Evolutionary conservation across 2,329 filamentous ascomycete species (phyloP), one percentile per base, ranked within the genome.

Genomic region (Alternaria hordeiaustralica): DNA sequence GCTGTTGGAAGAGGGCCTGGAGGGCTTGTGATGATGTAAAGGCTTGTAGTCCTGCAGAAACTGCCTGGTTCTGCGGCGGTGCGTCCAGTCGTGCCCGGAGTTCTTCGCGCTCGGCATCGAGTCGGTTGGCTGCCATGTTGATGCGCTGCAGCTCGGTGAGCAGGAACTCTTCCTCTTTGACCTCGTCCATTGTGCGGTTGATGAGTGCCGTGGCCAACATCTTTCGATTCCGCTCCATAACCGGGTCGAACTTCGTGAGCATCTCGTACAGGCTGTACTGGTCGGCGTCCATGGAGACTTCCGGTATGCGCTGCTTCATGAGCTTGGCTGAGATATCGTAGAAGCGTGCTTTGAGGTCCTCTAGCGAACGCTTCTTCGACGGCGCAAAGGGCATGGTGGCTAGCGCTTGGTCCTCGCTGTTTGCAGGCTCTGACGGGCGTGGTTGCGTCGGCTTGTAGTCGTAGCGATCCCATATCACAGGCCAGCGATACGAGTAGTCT

Each of bases 101-200:
- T 78, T 97, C 94, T 70, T 90, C 89, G 58, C 96, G 91, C 77
- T 97, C 94, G 69, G 93, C 90, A 76, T 96, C 93, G 75, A 98
- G 91, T 61, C 89, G 90, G 70, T 96, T 92, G 68, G 94, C 92
- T 64, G 94, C 90, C 66, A 92, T 90, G 74, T 97, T 88, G 69
- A 99, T 98, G 63, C 96, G 91, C 75, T 96, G 94, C 59, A 99
- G 88, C 77, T 99, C 96, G 62, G 95, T 87, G 18, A 99, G 86
- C 3, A 99, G 83, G 33, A 93, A 91, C 72, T 96, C 92, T 81
- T 99, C 96, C 79, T 99, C 96, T 66, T 92, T 90, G 25, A 95
- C 92, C 80, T 99, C 95, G 67, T 97, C 93, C 66, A 90, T 90
- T 9, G 90, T 92, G 44, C 96, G 88, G 51, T 90, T 88, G 68